A percentile compares a stretch with the other conserved stretches of the same genome.
These are phyloP conservation scores for Pleurotus tuoliensis DNA, from an alignment of 768 basidiomycete genomes.

Conservation along the genomic window DNA sequence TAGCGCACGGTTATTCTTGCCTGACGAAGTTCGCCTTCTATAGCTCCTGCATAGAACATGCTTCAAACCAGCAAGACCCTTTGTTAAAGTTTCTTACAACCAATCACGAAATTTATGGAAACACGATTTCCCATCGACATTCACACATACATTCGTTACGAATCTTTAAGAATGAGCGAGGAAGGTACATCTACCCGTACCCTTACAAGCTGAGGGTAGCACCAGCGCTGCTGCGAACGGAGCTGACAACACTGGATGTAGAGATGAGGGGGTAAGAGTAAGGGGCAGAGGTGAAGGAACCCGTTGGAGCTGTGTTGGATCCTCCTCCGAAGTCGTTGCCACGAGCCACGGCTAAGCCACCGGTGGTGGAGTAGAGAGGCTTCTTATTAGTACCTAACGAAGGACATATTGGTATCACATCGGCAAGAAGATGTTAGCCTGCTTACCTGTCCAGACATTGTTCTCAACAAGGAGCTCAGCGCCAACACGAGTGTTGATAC, in stretches of 20 bases:
- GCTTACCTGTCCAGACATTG: slow-evolving; percentile 38
- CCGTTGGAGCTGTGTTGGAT: slow-evolving; percentile 25
- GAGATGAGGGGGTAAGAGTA: slow-evolving; percentile 23
- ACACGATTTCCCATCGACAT: too few species aligned
- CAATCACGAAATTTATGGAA: too few species aligned
- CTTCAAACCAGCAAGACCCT: too few species aligned
- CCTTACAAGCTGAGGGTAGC: slow-evolving; percentile 15
- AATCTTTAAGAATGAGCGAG: neutral
- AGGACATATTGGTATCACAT: neutral
- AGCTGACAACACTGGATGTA: slow-evolving; percentile 16
- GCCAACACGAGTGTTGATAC: slow-evolving; percentile 40
- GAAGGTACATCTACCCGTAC: neutral
- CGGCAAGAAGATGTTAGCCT: neutral
- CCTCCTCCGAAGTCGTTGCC: slow-evolving; percentile 28
- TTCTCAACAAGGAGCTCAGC: slow-evolving; percentile 45
- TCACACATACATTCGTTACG: neutral
- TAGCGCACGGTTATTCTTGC: too few species aligned
- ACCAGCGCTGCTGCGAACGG: slow-evolving; percentile 23
- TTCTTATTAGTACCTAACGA: slow-evolving; percentile 25
- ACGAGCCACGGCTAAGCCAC: slow-evolving; percentile 35
- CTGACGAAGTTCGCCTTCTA: too few species aligned
- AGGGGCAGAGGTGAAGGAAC: slow-evolving; percentile 24
- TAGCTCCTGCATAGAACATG: too few species aligned
- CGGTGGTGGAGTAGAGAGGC: slow-evolving; percentile 40
- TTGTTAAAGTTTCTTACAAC: too few species aligned